Evolutionary conservation across 2,329 filamentous ascomycete species (phyloP), one percentile per base, ranked within the genome.

Genomic region (Aspergillus pseudonomiae): DNA sequence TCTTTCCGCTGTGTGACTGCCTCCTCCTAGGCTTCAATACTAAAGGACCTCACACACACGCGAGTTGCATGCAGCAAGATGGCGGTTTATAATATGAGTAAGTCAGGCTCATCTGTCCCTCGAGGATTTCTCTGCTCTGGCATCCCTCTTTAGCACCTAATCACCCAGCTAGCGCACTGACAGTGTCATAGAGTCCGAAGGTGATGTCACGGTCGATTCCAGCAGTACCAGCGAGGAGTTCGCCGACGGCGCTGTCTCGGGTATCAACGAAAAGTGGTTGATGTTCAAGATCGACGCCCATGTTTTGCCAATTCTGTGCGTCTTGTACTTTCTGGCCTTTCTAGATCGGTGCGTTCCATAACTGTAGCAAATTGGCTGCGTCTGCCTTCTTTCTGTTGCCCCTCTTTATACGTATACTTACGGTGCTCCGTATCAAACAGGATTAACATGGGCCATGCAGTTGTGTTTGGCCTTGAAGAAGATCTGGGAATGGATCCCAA

Each of bases 401-500:
- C 12, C 12, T 28, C 21, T 21, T 26, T 19, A 3, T 28, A 55
- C 11, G 34, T 6, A 39, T 39, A 39, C 34, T 39, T 39, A 39
- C 34, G 34, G 50, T 12, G 48, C 26, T 9, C 24, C 7, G n/a
- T 24, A 4, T 32, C 16, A 43, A 43, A 21, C 58, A 77, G 90
- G 50, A 89, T 92, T 73, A 93, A 93, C 75, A 91, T 93, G 68
- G 88, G 88, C 74, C 93, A 93, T 76, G 91, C 90, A 30, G 85
- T 84, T 46, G 82, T 89, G 34, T 91, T 91, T 65, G 82, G 84
- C 26, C 80, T 93, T n/a, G 79, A 81, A 30, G 72, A 82, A 7
- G 90, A 93, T 67, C 81, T 93, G 1, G 65, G 80, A 2, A 83
- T 93, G 21, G 75, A 50, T 19, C 26, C 55, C 1, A 66, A 65